These are phyloP conservation scores for Panicum miliaceum DNA, from an alignment of 176 grass and related monocot genomes.

Conservation along the genomic window DNA sequence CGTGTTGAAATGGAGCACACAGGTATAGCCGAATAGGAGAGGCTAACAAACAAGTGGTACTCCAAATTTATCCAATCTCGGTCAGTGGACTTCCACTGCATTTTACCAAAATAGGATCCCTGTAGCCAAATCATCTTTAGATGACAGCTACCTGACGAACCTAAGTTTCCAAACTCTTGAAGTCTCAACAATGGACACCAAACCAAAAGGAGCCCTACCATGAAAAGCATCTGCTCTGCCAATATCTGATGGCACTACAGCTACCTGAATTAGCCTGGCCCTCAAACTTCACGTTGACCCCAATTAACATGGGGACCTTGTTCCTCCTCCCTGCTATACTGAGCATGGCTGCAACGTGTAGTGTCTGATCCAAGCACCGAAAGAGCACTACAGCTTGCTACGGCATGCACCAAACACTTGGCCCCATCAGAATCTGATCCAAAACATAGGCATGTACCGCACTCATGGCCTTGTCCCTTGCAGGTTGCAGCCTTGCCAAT, in stretches of 20 bases:
- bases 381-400: not conserved
- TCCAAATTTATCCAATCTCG: not conserved
- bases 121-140: slow-evolving; percentile 10
- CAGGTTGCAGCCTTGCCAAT: slow-evolving; percentile 10
- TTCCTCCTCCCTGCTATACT: not conserved
- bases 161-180: not conserved
- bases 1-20: slow-evolving; percentile 6
- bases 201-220: slow-evolving; percentile 1
- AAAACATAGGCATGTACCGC: not conserved
- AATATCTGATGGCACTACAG: not conserved
- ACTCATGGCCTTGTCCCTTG: not conserved
- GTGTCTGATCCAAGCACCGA: not conserved
- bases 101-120: not conserved
- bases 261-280: not conserved
- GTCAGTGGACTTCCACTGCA: not conserved
- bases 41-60: slow-evolving; percentile 2
- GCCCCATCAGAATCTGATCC: slow-evolving; percentile 21
- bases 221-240: not conserved
- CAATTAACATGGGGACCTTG: slow-evolving; percentile 18
- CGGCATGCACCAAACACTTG: slow-evolving; percentile 25
- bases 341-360: not conserved
- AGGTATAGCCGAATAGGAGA: not conserved
- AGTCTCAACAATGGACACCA: not conserved
- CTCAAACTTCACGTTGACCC: not conserved
- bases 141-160: not conserved